These are phyloP conservation scores for Combretum micranthum DNA, from an alignment of 345 rosid genomes.

Conservation along the genomic window DNA sequence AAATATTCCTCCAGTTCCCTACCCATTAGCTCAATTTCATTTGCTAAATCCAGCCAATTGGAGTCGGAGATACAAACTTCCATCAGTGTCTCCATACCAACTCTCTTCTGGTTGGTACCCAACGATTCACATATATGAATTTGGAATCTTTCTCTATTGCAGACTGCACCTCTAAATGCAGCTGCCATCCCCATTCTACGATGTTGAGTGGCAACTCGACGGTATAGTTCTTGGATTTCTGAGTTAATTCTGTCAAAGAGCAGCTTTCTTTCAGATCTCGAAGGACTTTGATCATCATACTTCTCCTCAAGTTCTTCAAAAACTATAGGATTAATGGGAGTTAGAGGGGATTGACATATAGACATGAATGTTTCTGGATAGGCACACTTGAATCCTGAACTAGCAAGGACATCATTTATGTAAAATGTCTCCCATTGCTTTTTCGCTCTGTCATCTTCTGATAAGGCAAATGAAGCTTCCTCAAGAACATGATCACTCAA, in stretches of 20 bases:
- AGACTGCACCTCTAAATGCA: constrained; percentile 52
- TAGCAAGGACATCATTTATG: constrained; percentile 37
- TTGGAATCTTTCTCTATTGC: constrained; percentile 21
- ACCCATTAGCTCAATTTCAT: constrained; percentile 50
- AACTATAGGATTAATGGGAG: constrained; percentile 46
- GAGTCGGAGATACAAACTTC: constrained; percentile 24
- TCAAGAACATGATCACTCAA: constrained; percentile 68
- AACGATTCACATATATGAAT: constrained; percentile 34
- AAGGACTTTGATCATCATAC: constrained; percentile 26
- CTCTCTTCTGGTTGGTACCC: constrained; percentile 31
- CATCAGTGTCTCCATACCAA: constrained; percentile 28
- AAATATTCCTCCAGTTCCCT: constrained; percentile 59
- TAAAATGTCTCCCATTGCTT: constrained; percentile 50
- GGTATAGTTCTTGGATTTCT: constrained; percentile 39
- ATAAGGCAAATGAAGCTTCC: constrained; percentile 22
- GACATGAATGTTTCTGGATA: constrained; percentile 38
- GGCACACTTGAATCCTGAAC: constrained; percentile 38
- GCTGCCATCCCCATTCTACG: constrained; percentile 8
- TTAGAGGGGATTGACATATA: constrained; percentile 41
- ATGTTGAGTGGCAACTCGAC: constrained; percentile 16
- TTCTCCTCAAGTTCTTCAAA: constrained; percentile 77
- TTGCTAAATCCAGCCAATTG: constrained; percentile 52
- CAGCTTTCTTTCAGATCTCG: constrained; percentile 60
- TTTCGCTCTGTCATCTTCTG: constrained; percentile 28
- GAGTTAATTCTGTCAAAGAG: constrained; percentile 59